Evolutionary conservation across 192 early-diverging fungal genomes (phyloP).

Genomic region (Diversispora eburnea): DNA sequence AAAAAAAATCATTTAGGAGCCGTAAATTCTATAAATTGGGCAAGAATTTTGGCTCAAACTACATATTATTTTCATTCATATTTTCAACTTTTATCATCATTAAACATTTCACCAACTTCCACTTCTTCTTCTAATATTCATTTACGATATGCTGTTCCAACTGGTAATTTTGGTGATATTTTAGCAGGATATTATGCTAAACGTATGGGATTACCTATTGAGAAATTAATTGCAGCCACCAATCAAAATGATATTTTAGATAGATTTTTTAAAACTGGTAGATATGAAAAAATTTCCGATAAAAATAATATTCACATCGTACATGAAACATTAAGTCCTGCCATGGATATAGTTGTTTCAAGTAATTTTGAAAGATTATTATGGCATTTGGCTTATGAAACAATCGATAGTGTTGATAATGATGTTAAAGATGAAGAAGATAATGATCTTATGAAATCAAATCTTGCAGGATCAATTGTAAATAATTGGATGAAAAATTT

Average conservation of each 20-base stretch:
- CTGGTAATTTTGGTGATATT: constrained; percentile 97
- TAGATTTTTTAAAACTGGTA: constrained; percentile 84
- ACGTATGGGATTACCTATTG: constrained; percentile 87
- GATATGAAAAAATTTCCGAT: constrained; percentile 69
- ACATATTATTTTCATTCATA: constrained; percentile 95
- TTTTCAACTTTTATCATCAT: constrained; percentile 55
- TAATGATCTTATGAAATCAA: constrained; percentile 27
- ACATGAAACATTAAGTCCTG: constrained; percentile 81
- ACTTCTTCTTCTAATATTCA: constrained; percentile 42
- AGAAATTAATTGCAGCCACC: constrained; percentile 83
- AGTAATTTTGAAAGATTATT: constrained; percentile 97
- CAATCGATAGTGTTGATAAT: constrained; percentile 38
- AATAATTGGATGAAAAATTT: constrained; percentile 76
- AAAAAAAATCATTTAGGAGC: constrained; percentile 79
- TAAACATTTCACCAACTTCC: constrained; percentile 46
- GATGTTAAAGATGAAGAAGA: constrained; percentile 38
- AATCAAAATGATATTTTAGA: constrained; percentile 97
- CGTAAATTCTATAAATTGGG: constrained; percentile 99
- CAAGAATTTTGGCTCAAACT: constrained; percentile 93
- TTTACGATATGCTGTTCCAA: constrained; percentile 82
- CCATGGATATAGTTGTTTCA: constrained; percentile 96
- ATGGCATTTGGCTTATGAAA: constrained; percentile 81
- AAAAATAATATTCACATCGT: constrained; percentile 45
- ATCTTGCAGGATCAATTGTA: constrained; percentile 57
- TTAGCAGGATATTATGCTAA: constrained; percentile 91